phyloP scores from a whole-genome alignment of 441 rosid species.

The Adansonia grandidieri region DNA sequence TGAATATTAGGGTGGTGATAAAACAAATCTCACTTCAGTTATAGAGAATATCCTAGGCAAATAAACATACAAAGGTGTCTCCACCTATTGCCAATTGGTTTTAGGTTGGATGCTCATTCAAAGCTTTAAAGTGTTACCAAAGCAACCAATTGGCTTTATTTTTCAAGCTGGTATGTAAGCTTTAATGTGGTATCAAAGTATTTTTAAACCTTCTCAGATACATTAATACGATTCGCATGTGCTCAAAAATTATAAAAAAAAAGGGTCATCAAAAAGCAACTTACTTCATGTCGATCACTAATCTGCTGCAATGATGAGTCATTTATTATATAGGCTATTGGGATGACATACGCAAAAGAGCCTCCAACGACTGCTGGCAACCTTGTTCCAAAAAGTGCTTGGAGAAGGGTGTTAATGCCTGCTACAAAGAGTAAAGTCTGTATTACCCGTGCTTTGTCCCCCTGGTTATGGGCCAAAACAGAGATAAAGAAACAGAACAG shows the following conservation, averaged over 20 bases:
- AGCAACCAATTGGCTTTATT: not conserved
- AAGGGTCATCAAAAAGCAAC: conserved; percentile 7
- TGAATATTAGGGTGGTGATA: not conserved
- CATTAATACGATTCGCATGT: not conserved
- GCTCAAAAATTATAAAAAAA: not conserved
- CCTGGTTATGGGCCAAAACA: conserved; percentile 40
- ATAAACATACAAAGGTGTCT: not conserved
- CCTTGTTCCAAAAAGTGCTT: conserved; percentile 74
- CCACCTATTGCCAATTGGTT: not conserved
- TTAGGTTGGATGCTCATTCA: not conserved
- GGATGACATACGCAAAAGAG: conserved; percentile 59
- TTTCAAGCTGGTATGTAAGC: too few species aligned
- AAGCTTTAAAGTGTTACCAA: not conserved
- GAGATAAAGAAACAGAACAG: not conserved
- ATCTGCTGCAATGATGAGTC: conserved; percentile 63
- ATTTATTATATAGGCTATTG: conserved; percentile 57
- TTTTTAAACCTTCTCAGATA: not conserved
- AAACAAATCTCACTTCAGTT: not conserved
- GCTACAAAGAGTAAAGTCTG: conserved; percentile 73
- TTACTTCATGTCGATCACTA: conserved; percentile 60
- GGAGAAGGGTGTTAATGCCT: conserved; percentile 71
- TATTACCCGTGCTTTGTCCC: conserved; percentile 66
- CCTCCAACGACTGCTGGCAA: conserved; percentile 73
- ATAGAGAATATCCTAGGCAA: not conserved
- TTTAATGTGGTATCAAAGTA: not conserved